Base-by-base conservation (phyloP, 1,284 basidiomycete genomes). In the Moesziomyces sp. region DNA sequence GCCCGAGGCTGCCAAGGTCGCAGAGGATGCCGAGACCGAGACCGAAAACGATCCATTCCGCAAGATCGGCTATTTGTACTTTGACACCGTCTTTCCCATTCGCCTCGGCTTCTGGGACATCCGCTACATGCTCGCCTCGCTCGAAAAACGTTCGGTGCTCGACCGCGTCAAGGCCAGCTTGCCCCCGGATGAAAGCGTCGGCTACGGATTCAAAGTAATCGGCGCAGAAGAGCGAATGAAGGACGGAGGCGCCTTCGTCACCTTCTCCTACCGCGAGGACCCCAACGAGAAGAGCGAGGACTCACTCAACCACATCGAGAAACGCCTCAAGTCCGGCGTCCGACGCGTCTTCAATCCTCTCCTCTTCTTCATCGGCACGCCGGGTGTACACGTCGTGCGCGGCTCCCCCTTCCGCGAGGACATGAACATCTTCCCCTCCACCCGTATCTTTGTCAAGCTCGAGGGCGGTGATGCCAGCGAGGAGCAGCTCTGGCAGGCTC, bases 21-120 rank as follows among this genome's bases (percentile, higher is more conserved):
- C 67, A 10, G 63, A 74, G 42, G 67, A 67, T 38, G 73, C 67
- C 19, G 63, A 71, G 40, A 52, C 35, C 23, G 68, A 75, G 21
- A 75, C 64, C 11, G 68, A 72, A n/a, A 68, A 51, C 42, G 73
- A 75, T 23, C 73, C 73, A 3, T 68, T 65, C 52, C 68, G 67
- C 48, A 75, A 72, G 52, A 63, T 77, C 43, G 74, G 70, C 48
- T 75, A 75, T 40, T 59, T 79, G 48, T 79, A 79, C 61, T 78
- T 79, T 42, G 79, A 80, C 54, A 75, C 79, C n/a, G 66, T 77
- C 51, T 81, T 80, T 47, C 78, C 79, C 34, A 77, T 81, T 40
- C 58, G 67, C 18, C 67, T 80, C 21, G 78, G 77, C n/a, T 74
- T 67, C 48, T 77, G 68, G 69, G 79, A 81, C 44, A 52, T 76